A percentile compares a stretch with the other conserved stretches of the same genome.
phyloP scores from a whole-genome alignment of 176 grass and related monocot species.

The Hordeum marinum region DNA sequence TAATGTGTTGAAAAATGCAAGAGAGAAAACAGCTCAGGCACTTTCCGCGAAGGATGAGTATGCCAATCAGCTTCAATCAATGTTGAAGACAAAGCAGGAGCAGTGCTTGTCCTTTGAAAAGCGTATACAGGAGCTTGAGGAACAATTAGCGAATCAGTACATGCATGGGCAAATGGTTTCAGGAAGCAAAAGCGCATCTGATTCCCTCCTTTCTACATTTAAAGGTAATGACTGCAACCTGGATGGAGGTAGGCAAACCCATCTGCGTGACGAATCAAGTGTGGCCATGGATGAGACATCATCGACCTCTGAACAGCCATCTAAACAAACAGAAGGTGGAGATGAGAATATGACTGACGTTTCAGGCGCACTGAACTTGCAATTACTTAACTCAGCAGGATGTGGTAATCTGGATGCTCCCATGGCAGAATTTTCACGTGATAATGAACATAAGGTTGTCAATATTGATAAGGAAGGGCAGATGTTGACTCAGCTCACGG shows the following conservation, averaged over 20 bases:
- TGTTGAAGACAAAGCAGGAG: conserved; percentile 58
- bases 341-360: conserved; percentile 97
- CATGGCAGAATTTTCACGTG: conserved; percentile 54
- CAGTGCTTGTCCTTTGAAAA: conserved; percentile 74
- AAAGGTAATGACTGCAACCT: conserved; percentile 56
- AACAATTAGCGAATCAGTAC: conserved; percentile 71
- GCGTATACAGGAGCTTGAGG: conserved; percentile 87
- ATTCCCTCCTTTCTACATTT: conserved; percentile 48
- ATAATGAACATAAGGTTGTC: conserved; percentile 49
- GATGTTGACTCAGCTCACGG: conserved; percentile 32
- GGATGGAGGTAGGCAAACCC: conserved; percentile 49
- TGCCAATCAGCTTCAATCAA: conserved; percentile 62
- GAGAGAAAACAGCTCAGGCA: conserved; percentile 72
- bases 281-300: conserved; percentile 86
- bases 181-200: conserved; percentile 49
- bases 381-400: conserved; percentile 35
- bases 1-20: conserved; percentile 47
- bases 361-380: conserved; percentile 66
- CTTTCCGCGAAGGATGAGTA: conserved; percentile 79
- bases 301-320: conserved; percentile 68
- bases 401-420: conserved; percentile 61
- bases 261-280: conserved; percentile 45
- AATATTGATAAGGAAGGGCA: conserved; percentile 46
- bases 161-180: conserved; percentile 56
- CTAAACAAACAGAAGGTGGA: conserved; percentile 73